Evolutionary conservation across 2,329 filamentous ascomycete genomes (phyloP), one percentile per base, ranked within the genome.

Genomic region (Aspergillus fischeri): DNA sequence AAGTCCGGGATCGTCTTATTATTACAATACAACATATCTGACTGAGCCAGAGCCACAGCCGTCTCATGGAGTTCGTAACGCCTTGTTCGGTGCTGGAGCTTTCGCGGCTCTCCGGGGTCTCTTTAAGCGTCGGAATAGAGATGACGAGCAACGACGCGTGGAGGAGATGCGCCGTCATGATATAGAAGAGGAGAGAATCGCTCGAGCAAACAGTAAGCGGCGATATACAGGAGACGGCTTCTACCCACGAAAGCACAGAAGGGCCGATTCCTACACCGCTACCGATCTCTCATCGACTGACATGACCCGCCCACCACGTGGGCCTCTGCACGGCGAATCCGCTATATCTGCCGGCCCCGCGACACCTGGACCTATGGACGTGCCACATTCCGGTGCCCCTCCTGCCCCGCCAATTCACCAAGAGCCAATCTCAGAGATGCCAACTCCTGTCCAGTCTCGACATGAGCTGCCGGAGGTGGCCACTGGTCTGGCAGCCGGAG

Each of bases 191-290:
- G 82, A 85, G 65, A 75, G 77, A 25, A 64, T 83, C 28, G 77
- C 78, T 50, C 77, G 82, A 64, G 75, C 75, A 54, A 80, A 82
- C 58, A 83, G 83, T 38, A 81, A 81, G 32, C 79, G 82, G n/a
- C 84, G 86, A 64, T 91, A 84, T 60, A 91, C 88, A 2, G 88
- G 85, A 28, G 89, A 92, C 68, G 87, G 87, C 2, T 68, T 66
- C 51, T 70, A 70, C 49, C 72, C 71, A 28, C 69, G 67, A 60
- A 47, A 47, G 44, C 58, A 67, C 56, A 64, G 71, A 61, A 58
- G 67, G 42, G 63, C 70, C 3, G 68, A 66, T 45, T 71, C 72
- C 14, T 70, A 69, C 53, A 68, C 70, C 24, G 72, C 71, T 32
- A 76, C 69, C 24, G 73, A 76, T 35, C 65, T 73, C n/a, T 71